Conservation (phyloP, 306 rosid genomes). For the Malus domestica region ASM211411v1 NC_041803.1:1625501-1626000, state of each 20-base stretch:
- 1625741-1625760: not conserved
- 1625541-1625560: not conserved
- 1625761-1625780: too few species aligned
- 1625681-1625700: conserved; percentile 3
- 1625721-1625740: conserved; percentile 3
- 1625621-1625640: conserved; percentile 59
- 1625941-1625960: conserved; percentile 1
- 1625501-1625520: not conserved
- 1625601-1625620: conserved; percentile 87
- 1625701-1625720: conserved; percentile 3
- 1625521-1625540: not conserved
- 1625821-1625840: too few species aligned
- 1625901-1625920: not conserved
- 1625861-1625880: too few species aligned
- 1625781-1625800: too few species aligned
- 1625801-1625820: too few species aligned
- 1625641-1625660: conserved; percentile 69
- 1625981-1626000: conserved; percentile 61
- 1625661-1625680: conserved; percentile 91
- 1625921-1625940: not conserved
- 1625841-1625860: too few species aligned
- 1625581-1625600: conserved; percentile 36
- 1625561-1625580: not conserved
- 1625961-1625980: conserved; percentile 9
- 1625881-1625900: too few species aligned